A percentile compares a stretch with the other conserved stretches of the same genome.
Evolutionary conservation across 139 green algal genomes (phyloP).

Genomic region (Trebouxia sp.): DNA sequence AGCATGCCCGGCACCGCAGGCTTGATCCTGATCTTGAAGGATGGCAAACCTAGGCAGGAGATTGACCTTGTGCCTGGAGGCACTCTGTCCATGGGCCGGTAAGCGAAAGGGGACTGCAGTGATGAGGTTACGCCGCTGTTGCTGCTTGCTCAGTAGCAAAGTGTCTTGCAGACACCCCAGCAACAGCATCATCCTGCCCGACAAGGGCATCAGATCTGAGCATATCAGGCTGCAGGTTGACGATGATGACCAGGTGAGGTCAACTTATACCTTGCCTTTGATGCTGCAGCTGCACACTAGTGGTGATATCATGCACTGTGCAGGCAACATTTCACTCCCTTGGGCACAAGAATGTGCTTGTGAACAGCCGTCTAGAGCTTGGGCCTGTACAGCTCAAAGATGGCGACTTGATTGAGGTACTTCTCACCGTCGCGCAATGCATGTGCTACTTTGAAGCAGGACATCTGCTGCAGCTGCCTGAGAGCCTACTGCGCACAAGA

Average conservation of each 20-base stretch:
- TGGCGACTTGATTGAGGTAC: slow-evolving; percentile 5
- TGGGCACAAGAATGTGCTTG: background rate
- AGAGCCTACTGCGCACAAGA: too few species aligned
- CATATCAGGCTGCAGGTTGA: background rate
- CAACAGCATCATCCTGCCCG: slow-evolving; percentile 17
- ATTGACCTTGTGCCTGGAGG: background rate
- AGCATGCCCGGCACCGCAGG: too few species aligned
- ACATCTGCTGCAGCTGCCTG: too few species aligned
- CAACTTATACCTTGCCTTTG: too few species aligned
- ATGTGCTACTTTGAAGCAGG: too few species aligned
- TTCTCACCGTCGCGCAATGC: too few species aligned
- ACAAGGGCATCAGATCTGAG: slow-evolving; percentile 14
- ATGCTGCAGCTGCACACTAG: too few species aligned
- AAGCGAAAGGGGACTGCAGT: background rate
- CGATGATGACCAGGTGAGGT: background rate
- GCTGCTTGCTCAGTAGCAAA: too few species aligned
- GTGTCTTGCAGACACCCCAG: background rate
- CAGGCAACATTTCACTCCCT: background rate
- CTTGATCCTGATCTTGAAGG: slow-evolving; percentile 8
- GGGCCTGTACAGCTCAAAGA: background rate
- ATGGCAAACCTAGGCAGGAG: slow-evolving; percentile 3
- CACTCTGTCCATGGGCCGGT: background rate
- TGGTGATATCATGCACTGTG: too few species aligned
- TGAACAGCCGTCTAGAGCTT: background rate
- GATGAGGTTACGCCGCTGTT: background rate